Conservation (phyloP, 208 protist genomes). For the Wallacemonas sp. region DNA sequence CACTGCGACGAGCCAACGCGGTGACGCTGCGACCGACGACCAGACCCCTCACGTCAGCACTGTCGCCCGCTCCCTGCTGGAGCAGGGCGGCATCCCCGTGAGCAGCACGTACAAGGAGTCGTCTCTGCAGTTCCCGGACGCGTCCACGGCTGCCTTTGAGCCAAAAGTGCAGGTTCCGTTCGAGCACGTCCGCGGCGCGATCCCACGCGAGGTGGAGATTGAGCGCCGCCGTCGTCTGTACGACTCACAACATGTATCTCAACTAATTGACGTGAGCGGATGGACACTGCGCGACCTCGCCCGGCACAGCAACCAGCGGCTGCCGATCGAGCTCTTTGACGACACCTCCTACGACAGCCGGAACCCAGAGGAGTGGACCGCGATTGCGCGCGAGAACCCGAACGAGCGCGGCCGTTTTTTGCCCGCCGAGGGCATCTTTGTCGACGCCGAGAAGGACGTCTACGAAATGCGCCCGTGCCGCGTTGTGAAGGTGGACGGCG, state of each 20-base stretch:
- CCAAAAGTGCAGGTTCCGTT: slow-evolving; percentile 97
- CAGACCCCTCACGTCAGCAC: neutral
- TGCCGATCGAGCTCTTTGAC: slow-evolving; percentile 95
- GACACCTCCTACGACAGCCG: slow-evolving; percentile 95
- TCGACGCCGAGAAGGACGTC: slow-evolving; percentile 25
- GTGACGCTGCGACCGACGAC: slow-evolving; percentile 1
- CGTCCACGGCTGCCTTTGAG: slow-evolving; percentile 82
- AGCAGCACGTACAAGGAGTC: slow-evolving; percentile 89
- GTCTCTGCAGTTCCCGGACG: slow-evolving; percentile 73
- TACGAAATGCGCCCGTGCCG: slow-evolving; percentile 81
- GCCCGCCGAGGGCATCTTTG: slow-evolving; percentile 80
- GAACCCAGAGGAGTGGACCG: slow-evolving; percentile 92
- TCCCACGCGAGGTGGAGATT: slow-evolving; percentile 95
- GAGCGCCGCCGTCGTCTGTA: slow-evolving; percentile 94
- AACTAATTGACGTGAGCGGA: slow-evolving; percentile 80
- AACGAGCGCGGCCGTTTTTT: slow-evolving; percentile 64
- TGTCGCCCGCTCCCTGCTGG: neutral
- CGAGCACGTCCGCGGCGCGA: slow-evolving; percentile 79
- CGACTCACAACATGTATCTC: slow-evolving; percentile 76
- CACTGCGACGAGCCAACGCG: slow-evolving; percentile 16
- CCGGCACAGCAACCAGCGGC: slow-evolving; percentile 50
- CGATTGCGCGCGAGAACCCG: slow-evolving; percentile 59
- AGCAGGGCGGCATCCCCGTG: slow-evolving; percentile 28
- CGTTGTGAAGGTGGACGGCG: slow-evolving; percentile 79
- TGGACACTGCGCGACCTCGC: slow-evolving; percentile 70